Base-by-base conservation (phyloP, 78 protist genomes). In the Planoprotostelium fungivorum region DNA sequence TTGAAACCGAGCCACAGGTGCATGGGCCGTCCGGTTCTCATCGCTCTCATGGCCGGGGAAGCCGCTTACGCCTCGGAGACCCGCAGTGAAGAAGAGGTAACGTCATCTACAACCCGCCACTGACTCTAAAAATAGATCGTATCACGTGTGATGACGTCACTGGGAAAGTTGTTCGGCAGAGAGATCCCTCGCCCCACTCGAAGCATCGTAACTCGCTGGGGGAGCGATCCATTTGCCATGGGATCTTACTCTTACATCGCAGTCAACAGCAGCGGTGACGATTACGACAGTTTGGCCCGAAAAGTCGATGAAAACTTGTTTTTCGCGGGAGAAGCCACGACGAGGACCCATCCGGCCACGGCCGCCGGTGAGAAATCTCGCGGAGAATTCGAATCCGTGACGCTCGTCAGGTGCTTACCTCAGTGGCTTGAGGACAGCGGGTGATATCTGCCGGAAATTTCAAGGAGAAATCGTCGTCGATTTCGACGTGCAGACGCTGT, bases 281-380 rank as follows among this genome's bases (percentile, higher is more conserved):
- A 93, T 84, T 93, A 89, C 37, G 92, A 93, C 84, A 83, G 29
- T 38, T 73, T 93, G 83, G 95, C 90, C 1, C 1, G 34, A 34
- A 88, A 90, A n/a, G 84, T 89, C 83, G 90, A 36, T 29, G 73
- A 36, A 29, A 29, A 16, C 0, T 84, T 93, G n/a, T 89, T 51
- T 39, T 93, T 93, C 36, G 95, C 93, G 9, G 91, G 95, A 23
- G 95, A 93, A 86, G 91, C 94, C 85, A 90, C 95, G 35, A 87
- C 37, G 87, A 29, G 1, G 88, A 34, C 35, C 51, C 89, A 93
- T 38, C 95, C 95, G 31, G 90, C 92, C 38, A 89, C 95, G n/a
- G 73, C 63, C 29, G 92, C 89, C 29, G 95, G 95, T 37, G 92
- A 91, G 16, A 10, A 85, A 35, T 37, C 38, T 35, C 31, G 89